A percentile compares a stretch with the other conserved stretches of the same genome.
phyloP scores from a whole-genome alignment of 202 grass and related monocot species.

The Carex sylvatica region DNA sequence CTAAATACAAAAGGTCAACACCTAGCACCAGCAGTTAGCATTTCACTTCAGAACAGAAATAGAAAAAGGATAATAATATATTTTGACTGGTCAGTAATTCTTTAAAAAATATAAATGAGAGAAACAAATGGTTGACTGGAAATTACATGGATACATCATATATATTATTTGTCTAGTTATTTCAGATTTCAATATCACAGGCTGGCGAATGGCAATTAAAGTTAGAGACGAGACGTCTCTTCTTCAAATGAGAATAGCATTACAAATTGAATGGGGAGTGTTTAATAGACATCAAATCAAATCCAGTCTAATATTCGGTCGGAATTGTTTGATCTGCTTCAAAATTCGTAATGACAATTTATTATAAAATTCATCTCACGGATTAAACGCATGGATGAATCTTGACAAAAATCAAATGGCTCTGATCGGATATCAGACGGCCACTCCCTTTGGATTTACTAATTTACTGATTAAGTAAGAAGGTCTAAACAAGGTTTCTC shows the following conservation, averaged over 20 bases:
- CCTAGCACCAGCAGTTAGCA: slow-evolving; percentile 6
- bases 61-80: not conserved
- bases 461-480: not conserved
- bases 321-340: no score
- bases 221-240: not conserved
- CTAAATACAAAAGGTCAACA: slow-evolving; percentile 7
- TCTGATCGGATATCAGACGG: no score
- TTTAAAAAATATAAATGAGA: not conserved
- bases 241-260: not conserved
- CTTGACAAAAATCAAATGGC: no score
- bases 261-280: not conserved
- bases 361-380: no score
- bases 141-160: not conserved
- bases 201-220: slow-evolving; percentile 2
- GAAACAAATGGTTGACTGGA: not conserved
- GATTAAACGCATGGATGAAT: no score
- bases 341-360: no score
- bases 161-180: not conserved
- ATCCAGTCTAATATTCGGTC: no score
- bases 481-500: not conserved
- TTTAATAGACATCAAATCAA: no score
- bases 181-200: not conserved
- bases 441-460: not conserved
- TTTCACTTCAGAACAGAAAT: not conserved
- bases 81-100: not conserved